phyloP scores from a whole-genome alignment of 805 yeast species.

The Metschnikowia similis region DNA sequence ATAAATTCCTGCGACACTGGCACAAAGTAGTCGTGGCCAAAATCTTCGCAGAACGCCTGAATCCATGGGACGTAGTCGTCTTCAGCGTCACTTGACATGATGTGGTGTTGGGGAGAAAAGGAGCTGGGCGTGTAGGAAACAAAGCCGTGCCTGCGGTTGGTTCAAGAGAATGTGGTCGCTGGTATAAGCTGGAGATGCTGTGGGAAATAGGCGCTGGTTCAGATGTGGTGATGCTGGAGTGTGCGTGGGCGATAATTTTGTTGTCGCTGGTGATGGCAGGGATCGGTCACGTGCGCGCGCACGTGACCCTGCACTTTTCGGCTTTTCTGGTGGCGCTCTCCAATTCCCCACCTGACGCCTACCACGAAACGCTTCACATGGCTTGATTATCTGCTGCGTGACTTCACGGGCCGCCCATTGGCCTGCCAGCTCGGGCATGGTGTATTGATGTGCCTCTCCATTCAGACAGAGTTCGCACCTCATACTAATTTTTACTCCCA shows the following conservation, averaged over 20 bases:
- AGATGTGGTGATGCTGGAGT: background rate
- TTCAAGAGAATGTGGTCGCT: slow-evolving; percentile 1
- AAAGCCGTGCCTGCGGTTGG: background rate
- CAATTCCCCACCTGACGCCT: too few species aligned
- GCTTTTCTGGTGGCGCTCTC: too few species aligned
- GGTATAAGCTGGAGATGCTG: background rate
- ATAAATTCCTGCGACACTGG: slow-evolving; percentile 90
- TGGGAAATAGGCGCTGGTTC: background rate
- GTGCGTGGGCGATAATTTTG: background rate
- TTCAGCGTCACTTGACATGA: slow-evolving; percentile 41
- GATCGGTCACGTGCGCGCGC: background rate
- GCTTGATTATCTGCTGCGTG: too few species aligned
- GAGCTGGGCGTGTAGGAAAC: background rate
- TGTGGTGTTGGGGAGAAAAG: background rate
- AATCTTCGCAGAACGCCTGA: slow-evolving; percentile 68
- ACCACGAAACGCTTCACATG: too few species aligned
- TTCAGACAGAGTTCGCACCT: background rate
- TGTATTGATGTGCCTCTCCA: background rate
- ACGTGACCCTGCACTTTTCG: background rate
- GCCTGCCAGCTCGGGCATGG: background rate
- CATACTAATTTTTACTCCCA: background rate
- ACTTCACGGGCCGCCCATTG: too few species aligned
- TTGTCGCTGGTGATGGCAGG: slow-evolving; percentile 6
- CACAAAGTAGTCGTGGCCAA: slow-evolving; percentile 87
- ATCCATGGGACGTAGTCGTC: slow-evolving; percentile 77